Percentiles rank a stretch among this genome's conserved stretches.
Evolutionary conservation across 208 protist genomes (phyloP).

Genomic region (Acanthamoeba divionensis): DNA sequence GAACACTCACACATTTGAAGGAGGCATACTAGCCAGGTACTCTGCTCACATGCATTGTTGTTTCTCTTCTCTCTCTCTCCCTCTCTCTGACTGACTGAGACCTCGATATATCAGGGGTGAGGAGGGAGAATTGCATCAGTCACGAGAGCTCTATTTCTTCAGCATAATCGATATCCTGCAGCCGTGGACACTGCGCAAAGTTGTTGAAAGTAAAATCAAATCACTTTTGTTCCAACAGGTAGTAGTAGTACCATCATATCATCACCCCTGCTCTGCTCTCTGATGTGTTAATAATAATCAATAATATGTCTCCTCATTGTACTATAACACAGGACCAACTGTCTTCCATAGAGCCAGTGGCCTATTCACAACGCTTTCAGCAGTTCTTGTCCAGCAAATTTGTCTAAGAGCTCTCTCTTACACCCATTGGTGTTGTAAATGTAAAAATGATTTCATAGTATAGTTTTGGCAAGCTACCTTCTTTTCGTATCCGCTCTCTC

Average conservation of each 20-base stretch:
- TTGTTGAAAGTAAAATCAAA: not conserved
- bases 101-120: no score
- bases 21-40: no score
- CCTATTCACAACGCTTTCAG: not conserved
- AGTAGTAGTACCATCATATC: not conserved
- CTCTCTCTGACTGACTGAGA: no score
- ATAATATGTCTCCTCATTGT: not conserved
- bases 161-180: constrained; percentile 23
- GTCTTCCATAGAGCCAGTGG: not conserved
- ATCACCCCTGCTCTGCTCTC: not conserved
- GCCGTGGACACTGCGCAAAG: constrained; percentile 29
- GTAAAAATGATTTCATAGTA: no score
- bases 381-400: not conserved
- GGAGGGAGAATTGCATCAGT: not conserved
- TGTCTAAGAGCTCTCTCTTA: no score
- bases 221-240: not conserved
- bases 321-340: not conserved
- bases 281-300: not conserved
- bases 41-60: no score
- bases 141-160: constrained; percentile 2
- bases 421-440: no score
- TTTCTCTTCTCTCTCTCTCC: no score
- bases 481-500: not conserved
- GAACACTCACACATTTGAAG: no score
- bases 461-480: no score